Evolutionary conservation across 176 grass and related monocot genomes (phyloP).

Genomic region (Lolium perenne): DNA sequence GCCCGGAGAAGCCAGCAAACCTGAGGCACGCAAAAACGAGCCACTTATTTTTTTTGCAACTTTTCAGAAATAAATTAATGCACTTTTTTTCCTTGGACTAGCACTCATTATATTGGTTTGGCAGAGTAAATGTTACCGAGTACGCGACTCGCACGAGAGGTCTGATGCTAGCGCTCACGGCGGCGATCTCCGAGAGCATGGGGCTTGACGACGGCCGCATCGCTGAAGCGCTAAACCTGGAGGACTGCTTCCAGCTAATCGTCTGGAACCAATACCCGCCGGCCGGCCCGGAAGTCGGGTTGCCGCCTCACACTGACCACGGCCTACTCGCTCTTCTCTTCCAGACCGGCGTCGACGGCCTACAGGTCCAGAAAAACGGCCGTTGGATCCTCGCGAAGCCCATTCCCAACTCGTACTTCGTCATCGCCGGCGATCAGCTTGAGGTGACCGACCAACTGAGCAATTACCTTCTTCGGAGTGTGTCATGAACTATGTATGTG

Average conservation of each 20-base stretch:
- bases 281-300: slow-evolving; percentile 36
- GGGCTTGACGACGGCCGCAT: slow-evolving; percentile 45
- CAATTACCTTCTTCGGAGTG: neutral
- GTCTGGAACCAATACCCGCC: slow-evolving; percentile 65
- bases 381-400: slow-evolving; percentile 68
- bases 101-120: too few species aligned
- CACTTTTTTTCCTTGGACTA: too few species aligned
- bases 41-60: too few species aligned
- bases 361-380: slow-evolving; percentile 59
- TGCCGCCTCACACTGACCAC: slow-evolving; percentile 70
- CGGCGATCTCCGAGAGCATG: slow-evolving; percentile 66
- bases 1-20: slow-evolving; percentile 44
- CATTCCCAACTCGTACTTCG: slow-evolving; percentile 59
- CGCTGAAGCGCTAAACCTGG: slow-evolving; percentile 45
- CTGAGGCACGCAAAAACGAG: slow-evolving; percentile 44
- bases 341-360: slow-evolving; percentile 76
- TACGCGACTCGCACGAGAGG: slow-evolving; percentile 48
- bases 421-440: slow-evolving; percentile 76
- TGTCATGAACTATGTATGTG: neutral
- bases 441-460: slow-evolving; percentile 57
- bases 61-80: neutral
- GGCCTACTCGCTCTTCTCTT: slow-evolving; percentile 75
- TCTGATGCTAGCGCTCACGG: slow-evolving; percentile 52
- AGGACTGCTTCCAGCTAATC: slow-evolving; percentile 61
- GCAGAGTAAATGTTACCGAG: slow-evolving; percentile 43